A percentile compares a stretch with the other conserved stretches of the same genome.
phyloP scores from a whole-genome alignment of 345 rosid genomes.

The Gossypium stocksii region DNA sequence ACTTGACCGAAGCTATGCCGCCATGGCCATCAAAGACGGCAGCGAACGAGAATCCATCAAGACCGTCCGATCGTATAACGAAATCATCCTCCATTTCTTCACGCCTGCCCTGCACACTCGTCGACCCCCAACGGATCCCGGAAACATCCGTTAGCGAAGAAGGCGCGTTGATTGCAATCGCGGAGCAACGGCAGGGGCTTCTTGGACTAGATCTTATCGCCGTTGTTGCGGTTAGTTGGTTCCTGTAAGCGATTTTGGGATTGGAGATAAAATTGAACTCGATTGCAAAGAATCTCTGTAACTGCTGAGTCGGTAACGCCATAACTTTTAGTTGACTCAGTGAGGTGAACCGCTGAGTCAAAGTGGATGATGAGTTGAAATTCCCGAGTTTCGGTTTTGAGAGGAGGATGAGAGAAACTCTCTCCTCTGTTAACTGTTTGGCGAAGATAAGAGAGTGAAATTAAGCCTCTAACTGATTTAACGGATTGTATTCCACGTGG shows the following conservation, averaged over 20 bases:
- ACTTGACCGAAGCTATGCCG: constrained; percentile 65
- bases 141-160: constrained; percentile 53
- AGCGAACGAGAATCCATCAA: constrained; percentile 79
- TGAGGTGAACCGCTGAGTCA: constrained; percentile 28
- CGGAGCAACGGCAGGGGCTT: constrained; percentile 48
- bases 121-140: constrained; percentile 71
- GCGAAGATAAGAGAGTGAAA: constrained; percentile 36
- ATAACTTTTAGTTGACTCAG: constrained; percentile 34
- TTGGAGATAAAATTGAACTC: constrained; percentile 23
- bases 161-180: constrained; percentile 78
- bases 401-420: not conserved
- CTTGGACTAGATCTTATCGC: constrained; percentile 17
- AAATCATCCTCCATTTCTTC: constrained; percentile 91
- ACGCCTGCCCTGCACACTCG: constrained; percentile 70
- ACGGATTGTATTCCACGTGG: constrained; percentile 26
- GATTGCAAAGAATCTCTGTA: constrained; percentile 50
- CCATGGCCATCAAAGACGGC: constrained; percentile 93
- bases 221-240: constrained; percentile 14
- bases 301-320: constrained; percentile 62
- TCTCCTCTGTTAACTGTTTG: constrained; percentile 2
- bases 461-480: constrained; percentile 38
- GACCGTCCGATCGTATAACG: constrained; percentile 61
- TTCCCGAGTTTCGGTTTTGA: constrained; percentile 13
- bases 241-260: constrained; percentile 22
- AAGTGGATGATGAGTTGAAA: not conserved